Percentiles rank a stretch among this genome's conserved stretches.
These are phyloP conservation scores for Rhodotorula toruloides DNA, from an alignment of 768 basidiomycete genomes.

Conservation along the genomic window DNA sequence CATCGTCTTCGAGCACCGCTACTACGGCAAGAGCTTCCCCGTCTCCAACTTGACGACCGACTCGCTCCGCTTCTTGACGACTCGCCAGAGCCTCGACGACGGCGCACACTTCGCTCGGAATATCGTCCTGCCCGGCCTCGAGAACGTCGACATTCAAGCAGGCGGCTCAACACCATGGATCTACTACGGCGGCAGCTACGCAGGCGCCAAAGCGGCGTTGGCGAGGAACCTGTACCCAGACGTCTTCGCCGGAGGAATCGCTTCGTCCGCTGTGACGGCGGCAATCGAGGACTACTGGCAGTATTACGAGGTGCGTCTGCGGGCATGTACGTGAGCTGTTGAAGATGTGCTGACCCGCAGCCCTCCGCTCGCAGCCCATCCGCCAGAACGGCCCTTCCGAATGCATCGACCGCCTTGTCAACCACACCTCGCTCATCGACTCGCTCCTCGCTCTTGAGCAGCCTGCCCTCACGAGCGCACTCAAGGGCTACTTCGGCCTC, in stretches of 20 bases:
- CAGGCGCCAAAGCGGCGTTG: constrained; percentile 82
- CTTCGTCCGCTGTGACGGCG: constrained; percentile 85
- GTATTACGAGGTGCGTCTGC: constrained; percentile 69
- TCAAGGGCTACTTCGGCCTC: constrained; percentile 76
- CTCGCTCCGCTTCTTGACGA: constrained; percentile 68
- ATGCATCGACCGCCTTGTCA: constrained; percentile 28
- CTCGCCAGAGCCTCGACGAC: constrained; percentile 82
- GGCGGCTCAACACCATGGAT: constrained; percentile 41
- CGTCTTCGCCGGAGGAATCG: constrained; percentile 82
- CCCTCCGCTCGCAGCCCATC: constrained; percentile 30
- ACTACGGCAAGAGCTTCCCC: constrained; percentile 71
- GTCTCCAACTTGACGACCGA: constrained; percentile 61
- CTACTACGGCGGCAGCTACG: constrained; percentile 68
- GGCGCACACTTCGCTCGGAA: constrained; percentile 84
- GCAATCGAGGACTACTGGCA: constrained; percentile 76
- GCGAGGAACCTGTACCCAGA: constrained; percentile 83
- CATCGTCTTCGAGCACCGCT: constrained; percentile 42
- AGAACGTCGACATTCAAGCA: constrained; percentile 47
- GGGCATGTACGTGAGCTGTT: constrained; percentile 43
- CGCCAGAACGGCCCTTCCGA: constrained; percentile 2
- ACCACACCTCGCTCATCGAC: constrained; percentile 58
- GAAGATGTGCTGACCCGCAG: constrained; percentile 37
- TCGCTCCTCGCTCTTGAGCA: constrained; percentile 52
- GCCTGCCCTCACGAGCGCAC: constrained; percentile 51
- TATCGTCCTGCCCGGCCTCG: constrained; percentile 65